A percentile compares a stretch with the other conserved stretches of the same genome.
Evolutionary conservation across 2,329 filamentous ascomycete genomes (phyloP).

Genomic region (Podosphaera xanthii): DNA sequence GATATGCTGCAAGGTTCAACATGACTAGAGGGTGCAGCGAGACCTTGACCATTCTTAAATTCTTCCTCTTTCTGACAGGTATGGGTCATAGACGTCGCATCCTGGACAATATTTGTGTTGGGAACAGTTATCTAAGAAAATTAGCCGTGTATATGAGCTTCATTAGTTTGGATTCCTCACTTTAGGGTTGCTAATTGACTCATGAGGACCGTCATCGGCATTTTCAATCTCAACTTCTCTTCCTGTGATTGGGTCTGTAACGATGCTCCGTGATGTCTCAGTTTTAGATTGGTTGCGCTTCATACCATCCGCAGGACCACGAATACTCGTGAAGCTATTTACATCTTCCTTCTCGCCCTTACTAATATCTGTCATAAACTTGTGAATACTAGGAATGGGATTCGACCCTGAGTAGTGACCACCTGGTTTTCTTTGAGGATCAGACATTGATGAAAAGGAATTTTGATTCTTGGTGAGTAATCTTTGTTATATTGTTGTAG

Average conservation of each 20-base stretch:
- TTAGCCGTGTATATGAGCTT: background rate
- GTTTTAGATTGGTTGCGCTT: constrained; percentile 17
- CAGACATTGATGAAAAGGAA: too few species aligned
- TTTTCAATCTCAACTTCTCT: constrained; percentile 72
- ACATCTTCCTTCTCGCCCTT: constrained; percentile 58
- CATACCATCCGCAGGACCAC: constrained; percentile 23
- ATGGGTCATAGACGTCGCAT: constrained; percentile 49
- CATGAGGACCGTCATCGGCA: constrained; percentile 45
- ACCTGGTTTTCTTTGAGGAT: constrained; percentile 9
- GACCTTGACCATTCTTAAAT: constrained; percentile 46
- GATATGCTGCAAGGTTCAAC: constrained; percentile 62
- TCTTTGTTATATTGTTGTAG: too few species aligned
- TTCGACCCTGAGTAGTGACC: constrained; percentile 68
- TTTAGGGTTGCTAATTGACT: constrained; percentile 47
- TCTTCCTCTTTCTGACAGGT: constrained; percentile 49
- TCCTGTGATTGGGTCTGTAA: constrained; percentile 76
- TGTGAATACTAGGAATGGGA: constrained; percentile 66
- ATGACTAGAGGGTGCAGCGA: constrained; percentile 77
- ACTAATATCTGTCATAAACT: constrained; percentile 63
- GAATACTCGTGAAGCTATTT: constrained; percentile 39
- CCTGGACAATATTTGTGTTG: constrained; percentile 66
- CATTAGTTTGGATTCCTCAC: constrained; percentile 20
- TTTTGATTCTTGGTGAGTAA: too few species aligned
- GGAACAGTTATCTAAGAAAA: constrained; percentile 31
- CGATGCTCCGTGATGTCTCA: constrained; percentile 28